These are phyloP conservation scores for Linum tenue DNA, from an alignment of 345 rosid species.

Conservation along the genomic window DNA sequence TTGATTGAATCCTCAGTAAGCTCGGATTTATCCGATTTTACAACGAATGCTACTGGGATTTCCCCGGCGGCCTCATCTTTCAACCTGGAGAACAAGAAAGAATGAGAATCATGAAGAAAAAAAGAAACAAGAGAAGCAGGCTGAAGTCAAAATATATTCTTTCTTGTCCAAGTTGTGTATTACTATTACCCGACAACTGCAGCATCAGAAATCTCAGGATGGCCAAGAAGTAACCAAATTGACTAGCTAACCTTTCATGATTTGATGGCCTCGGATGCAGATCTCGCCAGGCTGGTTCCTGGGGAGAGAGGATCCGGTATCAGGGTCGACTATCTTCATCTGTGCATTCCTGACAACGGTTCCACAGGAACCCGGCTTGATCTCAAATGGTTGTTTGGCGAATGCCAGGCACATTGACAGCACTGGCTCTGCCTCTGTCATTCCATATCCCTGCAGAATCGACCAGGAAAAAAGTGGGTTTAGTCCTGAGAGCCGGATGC, in stretches of 20 bases:
- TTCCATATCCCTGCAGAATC: constrained; percentile 90
- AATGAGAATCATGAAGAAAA: too few relatives aligned
- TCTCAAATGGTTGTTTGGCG: constrained; percentile 75
- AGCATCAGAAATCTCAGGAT: constrained; percentile 18
- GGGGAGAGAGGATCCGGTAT: constrained; percentile 53
- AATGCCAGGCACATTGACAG: constrained; percentile 77
- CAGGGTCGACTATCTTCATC: constrained; percentile 79
- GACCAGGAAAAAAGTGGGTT: too few relatives aligned
- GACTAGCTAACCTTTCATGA: constrained; percentile 62
- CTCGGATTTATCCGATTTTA: constrained; percentile 12
- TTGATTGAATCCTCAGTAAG: constrained; percentile 16
- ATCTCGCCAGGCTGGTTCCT: constrained; percentile 81
- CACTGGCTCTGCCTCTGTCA: constrained; percentile 99
- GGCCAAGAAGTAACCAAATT: background rate
- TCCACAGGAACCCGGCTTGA: constrained; percentile 89
- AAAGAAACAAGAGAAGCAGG: background rate
- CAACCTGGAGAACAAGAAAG: too few relatives aligned
- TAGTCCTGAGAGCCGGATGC: too few relatives aligned
- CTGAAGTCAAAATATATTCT: background rate
- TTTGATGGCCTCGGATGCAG: constrained; percentile 82
- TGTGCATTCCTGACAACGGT: constrained; percentile 87
- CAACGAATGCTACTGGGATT: constrained; percentile 23
- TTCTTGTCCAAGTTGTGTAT: background rate
- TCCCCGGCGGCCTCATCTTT: constrained; percentile 22
- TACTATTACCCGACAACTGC: constrained; percentile 20